A percentile compares a stretch with the other conserved stretches of the same genome.
phyloP scores from a whole-genome alignment of 139 green algal species.

The Yamagishiella unicocca region DNA sequence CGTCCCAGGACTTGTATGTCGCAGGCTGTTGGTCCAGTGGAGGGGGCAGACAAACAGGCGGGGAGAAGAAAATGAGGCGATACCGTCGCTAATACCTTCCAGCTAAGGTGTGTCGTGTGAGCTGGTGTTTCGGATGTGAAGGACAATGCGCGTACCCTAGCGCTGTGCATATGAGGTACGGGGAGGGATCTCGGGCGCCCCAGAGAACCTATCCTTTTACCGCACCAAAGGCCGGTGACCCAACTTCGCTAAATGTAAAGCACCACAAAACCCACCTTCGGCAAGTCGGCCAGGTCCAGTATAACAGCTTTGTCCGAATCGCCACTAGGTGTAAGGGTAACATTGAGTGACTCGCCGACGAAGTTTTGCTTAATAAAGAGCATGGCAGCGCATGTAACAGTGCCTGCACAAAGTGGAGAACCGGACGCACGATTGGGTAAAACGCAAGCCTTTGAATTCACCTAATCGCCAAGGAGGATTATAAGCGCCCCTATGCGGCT shows the following conservation, averaged over 20 bases:
- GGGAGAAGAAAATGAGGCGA: not conserved
- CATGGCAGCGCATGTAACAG: not conserved
- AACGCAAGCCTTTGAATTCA: too few relatives aligned
- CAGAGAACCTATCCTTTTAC: too few relatives aligned
- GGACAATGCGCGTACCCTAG: not conserved
- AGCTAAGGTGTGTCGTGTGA: too few relatives aligned
- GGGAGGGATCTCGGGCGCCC: too few relatives aligned
- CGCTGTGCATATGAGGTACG: too few relatives aligned
- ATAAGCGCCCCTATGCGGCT: too few relatives aligned
- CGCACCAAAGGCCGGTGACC: too few relatives aligned
- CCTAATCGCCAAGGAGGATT: too few relatives aligned
- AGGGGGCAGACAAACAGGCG: not conserved
- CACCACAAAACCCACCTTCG: not conserved
- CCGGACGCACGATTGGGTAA: too few relatives aligned
- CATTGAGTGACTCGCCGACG: not conserved
- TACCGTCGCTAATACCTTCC: not conserved
- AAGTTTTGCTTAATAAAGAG: not conserved
- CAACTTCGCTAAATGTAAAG: not conserved
- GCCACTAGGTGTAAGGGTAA: not conserved
- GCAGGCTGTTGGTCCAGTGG: not conserved
- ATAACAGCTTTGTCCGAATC: not conserved
- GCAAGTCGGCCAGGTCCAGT: not conserved
- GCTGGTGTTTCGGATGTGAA: not conserved
- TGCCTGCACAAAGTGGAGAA: too few relatives aligned
- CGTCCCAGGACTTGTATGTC: not conserved